Conservation (phyloP, 1,139 yeast species). For the Debaryomycetaceae sp. region DNA sequence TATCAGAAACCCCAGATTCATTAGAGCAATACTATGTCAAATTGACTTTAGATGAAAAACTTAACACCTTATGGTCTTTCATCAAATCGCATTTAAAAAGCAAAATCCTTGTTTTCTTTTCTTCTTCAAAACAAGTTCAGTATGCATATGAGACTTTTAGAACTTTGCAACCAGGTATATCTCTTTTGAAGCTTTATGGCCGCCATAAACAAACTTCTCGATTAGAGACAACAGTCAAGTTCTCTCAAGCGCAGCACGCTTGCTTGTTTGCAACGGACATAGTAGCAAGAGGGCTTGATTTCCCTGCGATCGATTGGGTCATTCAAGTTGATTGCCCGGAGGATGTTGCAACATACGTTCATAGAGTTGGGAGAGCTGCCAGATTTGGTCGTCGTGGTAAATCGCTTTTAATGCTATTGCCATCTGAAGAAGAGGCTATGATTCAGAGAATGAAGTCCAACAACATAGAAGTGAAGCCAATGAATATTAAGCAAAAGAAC, state of each 20-base stretch:
- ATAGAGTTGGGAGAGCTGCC: slow-evolving; percentile 95
- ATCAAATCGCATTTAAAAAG: slow-evolving; percentile 82
- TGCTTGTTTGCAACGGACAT: slow-evolving; percentile 95
- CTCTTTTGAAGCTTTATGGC: slow-evolving; percentile 88
- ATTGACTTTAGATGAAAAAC: slow-evolving; percentile 72
- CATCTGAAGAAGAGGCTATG: slow-evolving; percentile 80
- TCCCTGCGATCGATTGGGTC: slow-evolving; percentile 98
- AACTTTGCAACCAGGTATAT: slow-evolving; percentile 92
- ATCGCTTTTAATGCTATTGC: slow-evolving; percentile 77
- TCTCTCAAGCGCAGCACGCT: slow-evolving; percentile 80
- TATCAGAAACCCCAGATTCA: slow-evolving; percentile 74
- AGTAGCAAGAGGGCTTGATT: slow-evolving; percentile 95
- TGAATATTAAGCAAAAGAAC: slow-evolving; percentile 73
- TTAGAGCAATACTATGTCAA: slow-evolving; percentile 80
- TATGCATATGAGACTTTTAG: slow-evolving; percentile 88
- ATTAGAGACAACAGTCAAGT: slow-evolving; percentile 82
- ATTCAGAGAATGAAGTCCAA: slow-evolving; percentile 58
- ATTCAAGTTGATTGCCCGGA: slow-evolving; percentile 96
- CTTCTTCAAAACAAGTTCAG: slow-evolving; percentile 94
- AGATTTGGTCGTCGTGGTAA: slow-evolving; percentile 89
- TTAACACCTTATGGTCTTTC: slow-evolving; percentile 86
- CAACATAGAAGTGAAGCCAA: slow-evolving; percentile 66
- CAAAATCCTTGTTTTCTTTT: slow-evolving; percentile 83
- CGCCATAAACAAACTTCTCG: slow-evolving; percentile 94
- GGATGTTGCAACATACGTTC: slow-evolving; percentile 91